A percentile compares a stretch with the other conserved stretches of the same genome.
These are phyloP conservation scores for Calocybe indica DNA, from an alignment of 768 basidiomycete species.

Conservation along the genomic window DNA sequence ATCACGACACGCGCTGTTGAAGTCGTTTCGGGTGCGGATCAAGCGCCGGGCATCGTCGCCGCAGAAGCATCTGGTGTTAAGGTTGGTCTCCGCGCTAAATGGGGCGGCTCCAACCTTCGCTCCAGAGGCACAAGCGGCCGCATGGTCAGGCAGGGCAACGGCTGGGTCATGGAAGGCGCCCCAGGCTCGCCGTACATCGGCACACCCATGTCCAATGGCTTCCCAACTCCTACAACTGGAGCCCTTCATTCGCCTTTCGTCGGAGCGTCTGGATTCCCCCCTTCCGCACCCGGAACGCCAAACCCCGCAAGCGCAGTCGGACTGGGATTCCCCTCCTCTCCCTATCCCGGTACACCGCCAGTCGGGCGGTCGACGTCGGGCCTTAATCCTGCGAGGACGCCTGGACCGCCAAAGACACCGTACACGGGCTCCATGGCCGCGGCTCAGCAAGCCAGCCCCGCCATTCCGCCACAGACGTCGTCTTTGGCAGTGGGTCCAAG, in stretches of 20 bases:
- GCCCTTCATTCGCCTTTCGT: conserved; percentile 5
- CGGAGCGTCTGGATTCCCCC: conserved; percentile 9
- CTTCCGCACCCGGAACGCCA: conserved; percentile 5
- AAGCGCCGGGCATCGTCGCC: conserved; percentile 48
- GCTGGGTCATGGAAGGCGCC: conserved; percentile 53
- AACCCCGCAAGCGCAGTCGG: conserved; percentile 5
- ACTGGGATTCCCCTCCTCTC: conserved; percentile 4
- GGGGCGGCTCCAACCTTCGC: conserved; percentile 61
- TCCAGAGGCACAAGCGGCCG: conserved; percentile 40
- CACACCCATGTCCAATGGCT: conserved; percentile 25
- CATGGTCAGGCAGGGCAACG: conserved; percentile 50
- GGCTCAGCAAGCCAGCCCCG: not conserved
- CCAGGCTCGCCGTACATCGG: conserved; percentile 28
- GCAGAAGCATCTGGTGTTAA: conserved; percentile 59
- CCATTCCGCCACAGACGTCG: not conserved
- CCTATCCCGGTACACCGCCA: not conserved
- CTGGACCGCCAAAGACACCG: not conserved
- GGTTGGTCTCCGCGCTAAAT: conserved; percentile 53
- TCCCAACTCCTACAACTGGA: conserved; percentile 25
- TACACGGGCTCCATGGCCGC: not conserved
- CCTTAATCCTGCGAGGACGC: too few relatives aligned
- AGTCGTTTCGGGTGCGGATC: conserved; percentile 52
- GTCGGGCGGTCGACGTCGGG: not conserved
- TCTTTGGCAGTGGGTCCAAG: too few relatives aligned
- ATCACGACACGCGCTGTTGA: conserved; percentile 61